Evolutionary conservation across 805 yeast genomes (phyloP).

Genomic region (Metschnikowia sp.): DNA sequence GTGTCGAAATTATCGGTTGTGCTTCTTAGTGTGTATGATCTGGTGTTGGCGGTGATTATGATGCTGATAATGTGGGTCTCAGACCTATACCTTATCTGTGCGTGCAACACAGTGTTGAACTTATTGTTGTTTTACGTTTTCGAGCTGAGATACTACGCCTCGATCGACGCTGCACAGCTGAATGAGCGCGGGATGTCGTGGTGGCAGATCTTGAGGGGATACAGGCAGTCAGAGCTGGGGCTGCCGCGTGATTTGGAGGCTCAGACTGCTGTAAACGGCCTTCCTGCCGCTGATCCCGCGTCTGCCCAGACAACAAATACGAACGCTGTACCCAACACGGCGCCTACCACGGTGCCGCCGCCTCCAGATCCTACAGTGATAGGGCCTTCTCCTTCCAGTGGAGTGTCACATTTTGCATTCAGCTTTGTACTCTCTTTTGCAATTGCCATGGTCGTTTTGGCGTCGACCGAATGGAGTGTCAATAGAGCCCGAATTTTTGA

Average conservation of each 20-base stretch:
- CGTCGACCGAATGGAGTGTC: slow-evolving; percentile 60
- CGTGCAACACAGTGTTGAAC: slow-evolving; percentile 65
- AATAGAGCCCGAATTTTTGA: slow-evolving; percentile 55
- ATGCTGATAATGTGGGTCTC: slow-evolving; percentile 50
- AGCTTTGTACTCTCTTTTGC: slow-evolving; percentile 27
- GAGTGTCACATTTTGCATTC: slow-evolving; percentile 24
- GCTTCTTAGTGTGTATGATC: slow-evolving; percentile 70
- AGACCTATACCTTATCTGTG: slow-evolving; percentile 61
- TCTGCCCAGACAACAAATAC: background rate
- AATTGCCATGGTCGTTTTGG: slow-evolving; percentile 51
- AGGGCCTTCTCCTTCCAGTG: slow-evolving; percentile 5
- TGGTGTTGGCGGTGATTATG: slow-evolving; percentile 60
- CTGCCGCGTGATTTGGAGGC: slow-evolving; percentile 5
- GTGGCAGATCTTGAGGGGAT: slow-evolving; percentile 64
- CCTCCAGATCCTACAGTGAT: background rate
- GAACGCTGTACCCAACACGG: background rate
- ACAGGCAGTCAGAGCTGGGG: slow-evolving; percentile 14
- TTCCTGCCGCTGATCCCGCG: background rate
- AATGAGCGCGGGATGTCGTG: slow-evolving; percentile 68
- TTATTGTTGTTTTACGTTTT: slow-evolving; percentile 69
- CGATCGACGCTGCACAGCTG: slow-evolving; percentile 64
- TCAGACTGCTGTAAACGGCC: slow-evolving; percentile 1
- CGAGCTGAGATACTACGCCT: slow-evolving; percentile 69
- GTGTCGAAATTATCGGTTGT: slow-evolving; percentile 54
- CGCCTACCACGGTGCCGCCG: background rate